phyloP scores from a whole-genome alignment of 495 filamentous ascomycete species.

The Neohortaea acidophila region DNA sequence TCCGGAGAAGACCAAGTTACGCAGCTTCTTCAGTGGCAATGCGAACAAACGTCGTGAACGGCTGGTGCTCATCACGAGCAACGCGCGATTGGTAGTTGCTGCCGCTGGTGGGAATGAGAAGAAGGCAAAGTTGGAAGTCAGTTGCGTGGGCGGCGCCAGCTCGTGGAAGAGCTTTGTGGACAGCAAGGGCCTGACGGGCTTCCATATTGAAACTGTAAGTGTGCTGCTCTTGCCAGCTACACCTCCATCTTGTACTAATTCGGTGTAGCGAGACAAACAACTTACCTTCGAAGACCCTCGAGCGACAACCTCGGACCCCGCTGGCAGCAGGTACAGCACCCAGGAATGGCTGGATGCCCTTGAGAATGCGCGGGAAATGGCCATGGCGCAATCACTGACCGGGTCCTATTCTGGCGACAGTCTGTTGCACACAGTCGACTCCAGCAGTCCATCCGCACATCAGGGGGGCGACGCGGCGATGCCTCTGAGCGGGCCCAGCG shows the following conservation, averaged over 20 bases:
- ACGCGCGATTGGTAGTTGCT: constrained; percentile 72
- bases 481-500: constrained; percentile 5
- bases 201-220: constrained; percentile 89
- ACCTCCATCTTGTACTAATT: background rate
- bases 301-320: constrained; percentile 32
- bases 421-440: constrained; percentile 47
- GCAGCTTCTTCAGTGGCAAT: constrained; percentile 79
- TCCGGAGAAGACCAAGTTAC: constrained; percentile 52
- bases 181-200: constrained; percentile 66
- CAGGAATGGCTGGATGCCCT: constrained; percentile 82
- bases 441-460: constrained; percentile 63
- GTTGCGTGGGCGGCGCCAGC: constrained; percentile 55
- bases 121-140: constrained; percentile 80
- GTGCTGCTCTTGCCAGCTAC: background rate
- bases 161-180: constrained; percentile 66
- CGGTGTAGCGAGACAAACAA: constrained; percentile 62
- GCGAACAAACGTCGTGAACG: constrained; percentile 85
- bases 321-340: constrained; percentile 36
- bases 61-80: constrained; percentile 89
- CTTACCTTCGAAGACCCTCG: constrained; percentile 88
- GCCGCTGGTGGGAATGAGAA: constrained; percentile 94
- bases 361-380: constrained; percentile 68
- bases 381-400: constrained; percentile 49
- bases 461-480: constrained; percentile 31
- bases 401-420: constrained; percentile 53